Conservation (phyloP, 2,329 filamentous ascomycete genomes). For the Scedosporium boydii region DNA sequence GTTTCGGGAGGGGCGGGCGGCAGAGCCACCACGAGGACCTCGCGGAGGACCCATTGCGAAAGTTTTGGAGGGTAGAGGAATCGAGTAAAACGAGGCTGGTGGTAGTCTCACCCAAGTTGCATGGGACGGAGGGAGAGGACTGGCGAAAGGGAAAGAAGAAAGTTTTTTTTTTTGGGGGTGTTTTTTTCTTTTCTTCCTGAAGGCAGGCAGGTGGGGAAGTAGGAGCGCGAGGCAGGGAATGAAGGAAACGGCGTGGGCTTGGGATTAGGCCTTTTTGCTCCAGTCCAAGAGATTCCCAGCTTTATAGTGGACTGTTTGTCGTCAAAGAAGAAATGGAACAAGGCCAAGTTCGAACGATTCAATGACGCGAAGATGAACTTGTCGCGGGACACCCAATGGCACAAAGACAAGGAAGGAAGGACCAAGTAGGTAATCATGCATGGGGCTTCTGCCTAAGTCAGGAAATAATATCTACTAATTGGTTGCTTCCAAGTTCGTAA, state of each 20-base stretch:
- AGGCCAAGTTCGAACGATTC: not conserved
- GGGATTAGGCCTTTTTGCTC: too few species aligned
- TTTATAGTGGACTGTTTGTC: too few species aligned
- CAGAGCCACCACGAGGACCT: constrained; percentile 9
- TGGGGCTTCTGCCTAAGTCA: not conserved
- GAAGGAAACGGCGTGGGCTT: too few species aligned
- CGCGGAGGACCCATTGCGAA: constrained; percentile 18
- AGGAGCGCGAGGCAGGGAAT: too few species aligned
- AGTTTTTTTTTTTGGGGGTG: not conserved
- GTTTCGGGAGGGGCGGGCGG: constrained; percentile 11
- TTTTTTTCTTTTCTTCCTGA: not conserved
- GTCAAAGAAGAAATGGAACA: too few species aligned
- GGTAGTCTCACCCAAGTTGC: not conserved
- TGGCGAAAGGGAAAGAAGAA: not conserved
- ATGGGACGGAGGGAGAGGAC: not conserved
- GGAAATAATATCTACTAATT: not conserved
- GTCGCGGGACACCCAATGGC: not conserved
- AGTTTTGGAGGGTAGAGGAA: not conserved
- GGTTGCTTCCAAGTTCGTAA: not conserved
- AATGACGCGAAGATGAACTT: not conserved
- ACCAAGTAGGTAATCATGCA: not conserved
- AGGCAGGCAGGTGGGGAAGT: too few species aligned
- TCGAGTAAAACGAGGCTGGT: not conserved
- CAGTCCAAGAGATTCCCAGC: too few species aligned
- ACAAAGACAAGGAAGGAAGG: not conserved